Conservation (phyloP, 257 asterid genomes). For the Henckelia pumila region DNA sequence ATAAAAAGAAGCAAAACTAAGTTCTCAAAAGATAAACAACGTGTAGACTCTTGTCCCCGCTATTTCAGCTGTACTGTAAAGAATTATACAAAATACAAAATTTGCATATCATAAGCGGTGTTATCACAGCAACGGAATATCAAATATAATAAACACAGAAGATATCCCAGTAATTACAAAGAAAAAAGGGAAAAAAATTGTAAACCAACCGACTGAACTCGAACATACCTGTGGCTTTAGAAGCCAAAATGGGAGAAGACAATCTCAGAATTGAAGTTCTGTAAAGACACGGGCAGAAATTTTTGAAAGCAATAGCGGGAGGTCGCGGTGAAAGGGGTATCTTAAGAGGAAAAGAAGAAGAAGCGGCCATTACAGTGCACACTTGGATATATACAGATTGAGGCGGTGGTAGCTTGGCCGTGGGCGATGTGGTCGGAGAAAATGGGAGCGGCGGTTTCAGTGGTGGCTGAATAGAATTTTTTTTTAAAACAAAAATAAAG, state of each 20-base stretch:
- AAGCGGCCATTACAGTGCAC: background rate
- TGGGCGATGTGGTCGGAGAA: background rate
- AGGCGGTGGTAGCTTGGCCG: background rate
- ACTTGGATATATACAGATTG: no score
- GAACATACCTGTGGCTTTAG: conserved; percentile 29
- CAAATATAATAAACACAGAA: background rate
- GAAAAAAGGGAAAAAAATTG: background rate
- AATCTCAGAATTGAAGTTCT: conserved; percentile 22
- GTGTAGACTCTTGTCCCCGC: no score
- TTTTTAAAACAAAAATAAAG: no score
- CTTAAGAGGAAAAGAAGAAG: conserved; percentile 28
- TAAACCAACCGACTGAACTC: background rate
- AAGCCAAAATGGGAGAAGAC: conserved; percentile 18
- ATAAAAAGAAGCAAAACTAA: no score
- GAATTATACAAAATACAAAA: no score
- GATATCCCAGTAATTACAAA: background rate
- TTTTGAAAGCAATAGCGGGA: conserved; percentile 33
- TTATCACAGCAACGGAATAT: background rate
- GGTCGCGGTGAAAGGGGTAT: conserved; percentile 32
- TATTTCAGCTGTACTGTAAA: no score
- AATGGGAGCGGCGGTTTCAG: background rate
- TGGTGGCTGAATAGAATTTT: no score
- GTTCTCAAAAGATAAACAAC: background rate
- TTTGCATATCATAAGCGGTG: no score
- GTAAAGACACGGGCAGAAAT: conserved; percentile 27